These are phyloP conservation scores for Puccinia triticina DNA, from an alignment of 1,284 basidiomycete genomes.

Conservation along the genomic window DNA sequence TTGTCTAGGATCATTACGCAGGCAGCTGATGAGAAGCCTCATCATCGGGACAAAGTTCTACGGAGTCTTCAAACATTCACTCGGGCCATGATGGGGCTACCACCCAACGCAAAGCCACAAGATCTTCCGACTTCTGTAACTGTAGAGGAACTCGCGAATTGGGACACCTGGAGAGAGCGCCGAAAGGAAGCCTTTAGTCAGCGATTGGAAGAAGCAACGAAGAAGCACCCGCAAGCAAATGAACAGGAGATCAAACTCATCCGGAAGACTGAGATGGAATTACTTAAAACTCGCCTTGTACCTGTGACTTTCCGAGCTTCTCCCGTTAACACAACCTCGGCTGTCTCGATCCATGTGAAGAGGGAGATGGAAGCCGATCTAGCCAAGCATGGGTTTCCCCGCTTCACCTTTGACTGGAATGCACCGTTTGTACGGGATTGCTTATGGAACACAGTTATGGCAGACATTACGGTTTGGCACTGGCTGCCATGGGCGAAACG, in stretches of 20 bases:
- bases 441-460: neutral
- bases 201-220: neutral
- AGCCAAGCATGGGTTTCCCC: neutral
- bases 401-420: conserved; percentile 19
- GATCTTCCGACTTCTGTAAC: neutral
- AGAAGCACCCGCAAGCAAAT: neutral
- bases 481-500: neutral
- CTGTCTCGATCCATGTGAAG: neutral
- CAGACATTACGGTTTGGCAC: neutral
- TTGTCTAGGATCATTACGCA: neutral
- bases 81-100: conserved; percentile 13
- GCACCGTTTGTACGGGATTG: neutral
- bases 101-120: neutral
- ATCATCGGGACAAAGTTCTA: neutral
- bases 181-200: neutral
- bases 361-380: conserved; percentile 12
- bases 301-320: neutral
- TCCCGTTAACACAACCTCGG: neutral
- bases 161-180: conserved; percentile 26
- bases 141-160: neutral
- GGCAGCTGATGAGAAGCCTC: neutral
- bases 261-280: neutral
- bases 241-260: conserved; percentile 18
- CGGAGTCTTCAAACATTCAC: conserved; percentile 26
- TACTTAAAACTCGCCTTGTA: neutral